Evolutionary conservation across 208 protist species (phyloP).

Genomic region (Wallacemonas collosoma): DNA sequence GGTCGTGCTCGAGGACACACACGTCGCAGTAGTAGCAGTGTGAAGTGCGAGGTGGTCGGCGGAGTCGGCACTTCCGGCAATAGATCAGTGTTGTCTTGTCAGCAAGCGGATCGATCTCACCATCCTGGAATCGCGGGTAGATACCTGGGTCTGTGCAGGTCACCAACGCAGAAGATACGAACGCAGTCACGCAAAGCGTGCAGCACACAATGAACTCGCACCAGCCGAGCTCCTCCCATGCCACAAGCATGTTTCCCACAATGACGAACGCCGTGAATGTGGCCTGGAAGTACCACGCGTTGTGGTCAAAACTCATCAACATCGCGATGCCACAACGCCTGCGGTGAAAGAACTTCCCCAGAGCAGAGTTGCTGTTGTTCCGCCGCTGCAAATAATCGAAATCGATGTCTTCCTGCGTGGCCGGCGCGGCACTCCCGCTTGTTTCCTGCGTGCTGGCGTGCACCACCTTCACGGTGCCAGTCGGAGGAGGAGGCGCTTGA

Average conservation of each 20-base stretch:
- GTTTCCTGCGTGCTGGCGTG: constrained; percentile 2
- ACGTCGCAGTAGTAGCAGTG: constrained; percentile 85
- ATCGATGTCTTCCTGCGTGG: constrained; percentile 16
- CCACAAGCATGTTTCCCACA: constrained; percentile 29
- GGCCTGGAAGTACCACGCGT: constrained; percentile 14
- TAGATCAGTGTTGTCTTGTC: constrained; percentile 27
- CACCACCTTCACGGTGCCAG: constrained; percentile 12
- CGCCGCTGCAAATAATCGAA: constrained; percentile 7
- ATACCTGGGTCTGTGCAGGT: constrained; percentile 57
- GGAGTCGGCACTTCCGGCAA: constrained; percentile 62
- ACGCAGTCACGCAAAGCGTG: constrained; percentile 23
- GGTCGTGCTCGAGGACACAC: constrained; percentile 84
- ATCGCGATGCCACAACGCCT: background rate
- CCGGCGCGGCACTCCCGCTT: background rate
- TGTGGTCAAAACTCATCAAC: constrained; percentile 7
- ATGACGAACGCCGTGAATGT: constrained; percentile 25
- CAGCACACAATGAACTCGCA: constrained; percentile 21
- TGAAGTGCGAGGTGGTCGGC: constrained; percentile 52
- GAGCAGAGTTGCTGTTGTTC: background rate
- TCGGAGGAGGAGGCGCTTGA: background rate
- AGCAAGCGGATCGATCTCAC: constrained; percentile 26
- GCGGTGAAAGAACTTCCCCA: background rate
- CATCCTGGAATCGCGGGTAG: constrained; percentile 41
- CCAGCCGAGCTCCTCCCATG: constrained; percentile 29
- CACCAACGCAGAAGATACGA: constrained; percentile 35